A percentile compares a stretch with the other conserved stretches of the same genome.
These are phyloP conservation scores for Fusarium marasasianum DNA, from an alignment of 2,329 filamentous ascomycete species.

Conservation along the genomic window DNA sequence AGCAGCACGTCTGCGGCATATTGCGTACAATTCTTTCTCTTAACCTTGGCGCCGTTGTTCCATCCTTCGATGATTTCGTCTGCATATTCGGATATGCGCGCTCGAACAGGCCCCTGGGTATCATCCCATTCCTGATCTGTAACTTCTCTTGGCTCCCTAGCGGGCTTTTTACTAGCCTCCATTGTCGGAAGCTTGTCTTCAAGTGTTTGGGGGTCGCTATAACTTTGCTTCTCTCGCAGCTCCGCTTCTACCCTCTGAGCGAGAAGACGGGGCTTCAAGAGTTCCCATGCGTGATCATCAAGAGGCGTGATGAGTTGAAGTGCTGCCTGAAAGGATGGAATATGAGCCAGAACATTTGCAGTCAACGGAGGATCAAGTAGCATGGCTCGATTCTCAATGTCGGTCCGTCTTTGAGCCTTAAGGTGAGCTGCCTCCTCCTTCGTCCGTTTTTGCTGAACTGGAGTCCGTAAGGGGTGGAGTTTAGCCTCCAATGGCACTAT, in stretches of 20 bases:
- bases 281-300: conserved; percentile 74
- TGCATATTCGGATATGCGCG: conserved; percentile 71
- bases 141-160: conserved; percentile 56
- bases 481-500: conserved; percentile 2
- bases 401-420: conserved; percentile 70
- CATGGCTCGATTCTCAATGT: conserved; percentile 77
- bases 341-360: conserved; percentile 70
- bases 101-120: conserved; percentile 72
- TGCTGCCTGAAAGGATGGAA: conserved; percentile 78
- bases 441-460: conserved; percentile 59
- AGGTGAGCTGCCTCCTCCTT: conserved; percentile 70
- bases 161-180: not conserved
- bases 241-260: conserved; percentile 74
- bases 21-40: conserved; percentile 68
- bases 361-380: conserved; percentile 72
- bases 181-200: conserved; percentile 46
- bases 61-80: conserved; percentile 76
- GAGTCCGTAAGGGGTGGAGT: not conserved
- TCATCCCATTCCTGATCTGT: conserved; percentile 77
- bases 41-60: conserved; percentile 70
- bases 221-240: conserved; percentile 57
- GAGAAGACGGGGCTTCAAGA: conserved; percentile 73
- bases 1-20: conserved; percentile 79
- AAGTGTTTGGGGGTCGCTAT: conserved; percentile 44
- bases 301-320: conserved; percentile 74